A percentile compares a stretch with the other conserved stretches of the same genome.
Evolutionary conservation across 179 eudicot genomes (phyloP).

Genomic region (Carnegiea gigantea): DNA sequence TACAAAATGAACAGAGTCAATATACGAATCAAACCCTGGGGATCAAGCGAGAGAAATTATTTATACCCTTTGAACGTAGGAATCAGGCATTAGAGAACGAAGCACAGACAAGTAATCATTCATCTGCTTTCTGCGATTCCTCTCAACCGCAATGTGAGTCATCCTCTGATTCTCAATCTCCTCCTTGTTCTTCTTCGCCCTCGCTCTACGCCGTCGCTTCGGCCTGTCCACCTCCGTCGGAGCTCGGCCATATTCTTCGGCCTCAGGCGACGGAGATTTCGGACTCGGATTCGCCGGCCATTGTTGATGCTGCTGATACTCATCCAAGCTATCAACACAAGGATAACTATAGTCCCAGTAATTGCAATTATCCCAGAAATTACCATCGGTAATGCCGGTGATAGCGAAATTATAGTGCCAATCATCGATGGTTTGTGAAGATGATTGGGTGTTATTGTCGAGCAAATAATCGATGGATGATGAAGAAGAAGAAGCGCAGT

Average conservation of each 20-base stretch:
- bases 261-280: not conserved
- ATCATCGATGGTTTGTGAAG: conserved; percentile 1
- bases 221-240: conserved; percentile 25
- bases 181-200: conserved; percentile 46
- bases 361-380: not conserved
- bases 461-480: not conserved
- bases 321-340: not conserved
- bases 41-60: not conserved
- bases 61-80: conserved; percentile 57
- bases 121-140: conserved; percentile 70
- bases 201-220: conserved; percentile 35
- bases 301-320: not conserved
- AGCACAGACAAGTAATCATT: conserved; percentile 53
- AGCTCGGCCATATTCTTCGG: not conserved
- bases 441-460: conserved; percentile 4
- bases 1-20: too few species aligned
- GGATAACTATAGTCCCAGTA: not conserved
- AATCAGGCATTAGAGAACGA: conserved; percentile 54
- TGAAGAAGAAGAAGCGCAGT: not conserved
- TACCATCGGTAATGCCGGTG: not conserved
- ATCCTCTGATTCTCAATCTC: conserved; percentile 69
- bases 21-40: too few species aligned
- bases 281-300: not conserved
- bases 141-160: conserved; percentile 76
- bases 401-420: not conserved